Base-by-base conservation (phyloP, 495 filamentous ascomycete genomes). In the Penicillium roqueforti region DNA sequence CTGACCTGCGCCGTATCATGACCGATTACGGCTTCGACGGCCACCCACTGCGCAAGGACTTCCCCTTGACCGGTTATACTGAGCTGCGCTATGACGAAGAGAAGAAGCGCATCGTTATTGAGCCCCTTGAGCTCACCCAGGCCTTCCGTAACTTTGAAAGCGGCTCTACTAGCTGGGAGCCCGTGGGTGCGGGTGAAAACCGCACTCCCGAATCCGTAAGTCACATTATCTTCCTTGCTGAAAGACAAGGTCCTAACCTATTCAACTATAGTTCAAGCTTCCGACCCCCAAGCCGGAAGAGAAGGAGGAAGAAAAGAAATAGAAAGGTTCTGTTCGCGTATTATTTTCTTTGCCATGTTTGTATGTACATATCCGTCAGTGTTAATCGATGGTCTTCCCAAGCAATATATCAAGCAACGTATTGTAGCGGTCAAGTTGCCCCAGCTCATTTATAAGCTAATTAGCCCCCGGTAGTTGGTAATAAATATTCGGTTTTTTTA, bases 1-100 rank as follows among this genome's bases (percentile, higher is more conserved):
- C 95, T 32, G 95, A 99, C 78, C 79, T 99, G 63, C 83, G 95
- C 65, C 85, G 95, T 60, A 97, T 99, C 77, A 95, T 99, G 92
- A 99, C 95, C 37, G 95, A 99, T 67, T 99, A 99, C 72, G 95
- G 95, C 44, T 99, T 99, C 66, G 95, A 99, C 68, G 95, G 95
- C 19, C 92, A 97, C 77, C 95, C 95, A 8, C 75, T 99, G 65
- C 80, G 95, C 68, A 99, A 99, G 74, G 95, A 99, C 66, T 99
- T 99, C 73, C 95, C 95, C 26, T 75, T 97, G 70, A 97, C 95
- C 19, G 95, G 95, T 36, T 99, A 99, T 77, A 99, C 95, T 47
- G 95, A 99, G 82, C 86, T 99, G 47, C 80, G 95, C 55, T 99
- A 91, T 63, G 92, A 97, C 65, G 95, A 99, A 71, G 95, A 97